Evolutionary conservation across 768 basidiomycete genomes (phyloP), one percentile per base, ranked within the genome.

Genomic region (Xerocomus spinulosus): DNA sequence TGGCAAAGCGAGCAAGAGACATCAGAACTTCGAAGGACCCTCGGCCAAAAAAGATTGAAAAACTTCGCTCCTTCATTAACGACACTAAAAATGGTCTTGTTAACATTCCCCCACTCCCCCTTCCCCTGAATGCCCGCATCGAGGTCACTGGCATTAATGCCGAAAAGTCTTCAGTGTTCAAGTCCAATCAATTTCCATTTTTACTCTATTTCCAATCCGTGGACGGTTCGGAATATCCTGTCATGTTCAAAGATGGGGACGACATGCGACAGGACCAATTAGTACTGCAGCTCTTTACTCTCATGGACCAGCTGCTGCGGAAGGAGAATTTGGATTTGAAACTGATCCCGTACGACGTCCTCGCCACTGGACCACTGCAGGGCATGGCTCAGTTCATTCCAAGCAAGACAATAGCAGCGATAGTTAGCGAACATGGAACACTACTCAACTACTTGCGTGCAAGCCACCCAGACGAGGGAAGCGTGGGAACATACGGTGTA

Each of bases 211-310:
- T 98, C 68, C 85, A 90, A 57, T 87, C 88, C 56, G 73, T 82
- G 9, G 87, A 91, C 48, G 85, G 88, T 9, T 78, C 82, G 14
- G 89, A 93, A 62, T 98, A 87, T 66, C 89, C 94, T 0, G 80
- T 97, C 43, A 98, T 99, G 51, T 97, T 98, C 78, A 99, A 98
- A 69, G 94, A 97, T 56, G 96, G 96, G 13, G 96, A 98, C 62
- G 96, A 99, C 62, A 86, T 98, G 77, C 84, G 96, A 18, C 96
- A 99, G 67, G 96, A 99, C 63, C 96, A 99, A 66, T 81, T 99
- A 30, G 94, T 98, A 23, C 87, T 98, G 42, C 96, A 99, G 67
- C 76, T 98, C n/a, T 94, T 99, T 67, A 96, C 93, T 14, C 80
- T 99, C 23, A 99, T 99, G 96, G 93, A 99, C 63, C 78, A 88